phyloP scores from a whole-genome alignment of 2,329 filamentous ascomycete genomes.

The Hymenoscyphus occultus region DNA sequence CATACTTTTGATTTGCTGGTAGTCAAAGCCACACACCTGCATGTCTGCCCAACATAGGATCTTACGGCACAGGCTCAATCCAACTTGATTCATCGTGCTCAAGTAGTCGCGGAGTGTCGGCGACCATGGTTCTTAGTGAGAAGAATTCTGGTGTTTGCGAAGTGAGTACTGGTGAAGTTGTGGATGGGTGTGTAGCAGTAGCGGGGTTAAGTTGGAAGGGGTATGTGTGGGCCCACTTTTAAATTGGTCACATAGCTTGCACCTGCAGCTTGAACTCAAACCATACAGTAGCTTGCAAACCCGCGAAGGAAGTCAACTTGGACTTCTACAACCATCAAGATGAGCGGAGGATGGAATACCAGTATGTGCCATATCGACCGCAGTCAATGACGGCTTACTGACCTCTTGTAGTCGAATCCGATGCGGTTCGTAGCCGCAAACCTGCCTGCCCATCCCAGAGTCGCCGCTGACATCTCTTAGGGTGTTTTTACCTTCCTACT shows the following conservation, averaged over 20 bases:
- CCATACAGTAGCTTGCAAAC: background rate
- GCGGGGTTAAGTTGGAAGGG: no score
- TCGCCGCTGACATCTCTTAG: conserved; percentile 39
- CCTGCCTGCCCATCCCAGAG: conserved; percentile 6
- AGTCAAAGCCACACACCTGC: no score
- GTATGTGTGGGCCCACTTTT: no score
- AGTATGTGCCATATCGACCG: conserved; percentile 48
- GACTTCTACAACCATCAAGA: conserved; percentile 36
- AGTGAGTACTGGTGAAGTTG: no score
- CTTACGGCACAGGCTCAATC: no score
- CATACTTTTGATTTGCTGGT: no score
- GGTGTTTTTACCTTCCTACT: conserved; percentile 97
- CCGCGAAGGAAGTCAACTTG: conserved; percentile 1
- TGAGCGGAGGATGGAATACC: conserved; percentile 92
- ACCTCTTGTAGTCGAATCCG: conserved; percentile 68
- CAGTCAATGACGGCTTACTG: conserved; percentile 17
- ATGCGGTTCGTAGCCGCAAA: conserved; percentile 65
- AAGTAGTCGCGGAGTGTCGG: no score
- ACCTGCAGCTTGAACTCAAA: background rate
- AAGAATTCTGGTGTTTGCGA: no score
- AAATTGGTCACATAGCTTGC: background rate
- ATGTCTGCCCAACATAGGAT: no score
- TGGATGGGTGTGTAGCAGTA: no score
- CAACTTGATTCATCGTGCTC: no score
- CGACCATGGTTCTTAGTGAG: no score